Base-by-base conservation (phyloP, 2,329 filamentous ascomycete genomes). In the Fusarium euwallaceae region DNA sequence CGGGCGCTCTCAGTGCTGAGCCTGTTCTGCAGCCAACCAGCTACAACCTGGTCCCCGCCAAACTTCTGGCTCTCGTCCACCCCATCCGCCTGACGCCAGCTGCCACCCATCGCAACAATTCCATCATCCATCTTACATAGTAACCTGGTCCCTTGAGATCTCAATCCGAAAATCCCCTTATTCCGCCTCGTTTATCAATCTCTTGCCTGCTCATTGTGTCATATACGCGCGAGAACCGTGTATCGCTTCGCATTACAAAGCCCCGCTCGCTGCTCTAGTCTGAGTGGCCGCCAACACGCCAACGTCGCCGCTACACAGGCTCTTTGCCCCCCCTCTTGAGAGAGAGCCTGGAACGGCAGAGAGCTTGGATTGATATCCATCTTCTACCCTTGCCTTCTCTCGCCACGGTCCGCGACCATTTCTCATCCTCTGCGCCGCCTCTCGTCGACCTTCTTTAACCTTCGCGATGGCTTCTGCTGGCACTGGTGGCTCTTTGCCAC, bases 391-490 rank as follows among this genome's bases (percentile, higher is more conserved):
- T 48, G 39, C 27, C 53, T 22, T 60, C 16, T 55, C 59, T 71
- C 67, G 61, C 61, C 22, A 53, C 76, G 71, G 41, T 51, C 48
- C 53, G 61, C 63, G 61, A 61, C 41, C 24, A 37, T 53, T 61
- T 53, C 24, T 66, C 53, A 64, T 51, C 48, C 6, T 22, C 60
- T 61, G 39, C 68, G 59, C 67, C 59, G 45, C n/a, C 59, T 14
- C 62, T 59, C 56, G 41, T 61, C 62, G 32, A 48, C 43, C 58
- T 34, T 32, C 56, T 64, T 65, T 48, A 56, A 58, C 61, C 48
- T 64, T 76, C 68, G 75, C 69, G 74, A 91, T 91, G 89, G 84
- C 88, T 72, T 88, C 87, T 76, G 86, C 87, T 66, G 84, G 83
- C 64, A 82, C 86, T 69, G 81, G 82, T 69, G 85, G 81, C 68